Conservation (phyloP, 352 stramenopile genomes). For the Plasmopara muralis region DNA sequence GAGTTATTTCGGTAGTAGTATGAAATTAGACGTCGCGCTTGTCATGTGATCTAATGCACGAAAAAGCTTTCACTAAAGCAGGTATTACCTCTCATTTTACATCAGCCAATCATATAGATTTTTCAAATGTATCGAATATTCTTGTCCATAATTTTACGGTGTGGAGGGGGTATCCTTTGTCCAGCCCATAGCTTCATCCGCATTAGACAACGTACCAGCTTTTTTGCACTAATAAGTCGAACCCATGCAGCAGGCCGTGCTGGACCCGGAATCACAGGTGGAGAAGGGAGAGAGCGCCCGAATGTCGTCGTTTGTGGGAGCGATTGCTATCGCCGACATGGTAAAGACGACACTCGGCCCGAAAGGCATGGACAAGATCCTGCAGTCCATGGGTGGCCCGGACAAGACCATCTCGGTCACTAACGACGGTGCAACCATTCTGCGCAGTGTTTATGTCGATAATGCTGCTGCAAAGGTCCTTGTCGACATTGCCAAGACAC, state of each 20-base stretch:
- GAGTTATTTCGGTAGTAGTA: too few species aligned
- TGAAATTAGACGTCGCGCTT: too few species aligned
- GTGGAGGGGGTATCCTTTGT: slow-evolving; percentile 17
- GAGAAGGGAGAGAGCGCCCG: slow-evolving; percentile 97
- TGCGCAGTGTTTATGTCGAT: slow-evolving; percentile 96
- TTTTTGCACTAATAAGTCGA: background rate
- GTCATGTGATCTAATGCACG: too few species aligned
- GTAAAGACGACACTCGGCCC: slow-evolving; percentile 99
- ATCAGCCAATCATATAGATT: background rate
- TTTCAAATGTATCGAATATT: background rate
- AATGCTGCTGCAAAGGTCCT: slow-evolving; percentile 98
- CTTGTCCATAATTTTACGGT: slow-evolving; percentile 1
- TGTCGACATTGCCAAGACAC: slow-evolving; percentile 98
- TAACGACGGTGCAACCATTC: slow-evolving; percentile 99
- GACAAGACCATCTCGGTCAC: slow-evolving; percentile 93
- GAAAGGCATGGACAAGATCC: slow-evolving; percentile 99
- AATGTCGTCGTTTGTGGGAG: slow-evolving; percentile 97
- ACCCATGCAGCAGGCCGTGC: slow-evolving; percentile 43
- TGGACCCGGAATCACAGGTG: slow-evolving; percentile 77
- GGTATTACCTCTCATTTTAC: too few species aligned
- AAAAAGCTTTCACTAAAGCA: too few species aligned
- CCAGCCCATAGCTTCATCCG: slow-evolving; percentile 18
- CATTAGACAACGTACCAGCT: background rate
- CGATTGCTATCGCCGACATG: slow-evolving; percentile 99
- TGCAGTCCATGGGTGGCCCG: slow-evolving; percentile 88